Evolutionary conservation across 306 rosid species (phyloP).

Genomic region (Pachyrhizus erosus): DNA sequence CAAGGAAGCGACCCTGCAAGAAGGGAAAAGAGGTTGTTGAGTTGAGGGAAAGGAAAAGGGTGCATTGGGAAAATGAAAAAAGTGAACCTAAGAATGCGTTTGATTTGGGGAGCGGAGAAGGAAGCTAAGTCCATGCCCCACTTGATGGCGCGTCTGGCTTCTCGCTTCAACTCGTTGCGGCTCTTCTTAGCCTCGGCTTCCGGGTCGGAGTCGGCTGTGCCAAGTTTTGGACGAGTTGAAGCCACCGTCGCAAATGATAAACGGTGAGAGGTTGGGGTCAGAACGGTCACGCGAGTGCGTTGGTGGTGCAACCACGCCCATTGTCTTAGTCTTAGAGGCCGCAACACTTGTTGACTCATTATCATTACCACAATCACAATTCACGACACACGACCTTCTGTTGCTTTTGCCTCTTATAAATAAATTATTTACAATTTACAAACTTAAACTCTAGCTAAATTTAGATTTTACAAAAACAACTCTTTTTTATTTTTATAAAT

Average conservation of each 20-base stretch:
- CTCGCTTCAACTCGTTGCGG: slow-evolving; percentile 84
- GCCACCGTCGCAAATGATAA: slow-evolving; percentile 41
- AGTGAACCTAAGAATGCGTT: slow-evolving; percentile 71
- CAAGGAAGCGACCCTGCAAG: slow-evolving; percentile 64
- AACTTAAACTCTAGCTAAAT: too few relatives aligned
- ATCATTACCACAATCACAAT: too few relatives aligned
- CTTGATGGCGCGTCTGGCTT: slow-evolving; percentile 81
- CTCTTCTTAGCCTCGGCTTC: slow-evolving; percentile 59
- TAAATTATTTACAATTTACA: too few relatives aligned
- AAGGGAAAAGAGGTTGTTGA: neutral
- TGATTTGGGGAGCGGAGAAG: slow-evolving; percentile 79
- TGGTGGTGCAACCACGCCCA: slow-evolving; percentile 55
- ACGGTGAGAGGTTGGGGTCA: slow-evolving; percentile 35
- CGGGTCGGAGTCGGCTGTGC: slow-evolving; percentile 29
- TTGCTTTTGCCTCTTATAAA: too few relatives aligned
- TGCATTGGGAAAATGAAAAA: neutral
- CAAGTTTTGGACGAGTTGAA: slow-evolving; percentile 55
- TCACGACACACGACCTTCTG: too few relatives aligned
- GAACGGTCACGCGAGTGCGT: neutral
- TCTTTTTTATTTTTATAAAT: too few relatives aligned
- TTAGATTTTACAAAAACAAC: too few relatives aligned
- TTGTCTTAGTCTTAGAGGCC: slow-evolving; percentile 71
- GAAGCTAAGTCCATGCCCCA: slow-evolving; percentile 86
- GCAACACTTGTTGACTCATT: slow-evolving; percentile 52
- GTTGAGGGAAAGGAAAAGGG: neutral